phyloP scores from a whole-genome alignment of 495 filamentous ascomycete species.

The Sporormia fimetaria region DNA sequence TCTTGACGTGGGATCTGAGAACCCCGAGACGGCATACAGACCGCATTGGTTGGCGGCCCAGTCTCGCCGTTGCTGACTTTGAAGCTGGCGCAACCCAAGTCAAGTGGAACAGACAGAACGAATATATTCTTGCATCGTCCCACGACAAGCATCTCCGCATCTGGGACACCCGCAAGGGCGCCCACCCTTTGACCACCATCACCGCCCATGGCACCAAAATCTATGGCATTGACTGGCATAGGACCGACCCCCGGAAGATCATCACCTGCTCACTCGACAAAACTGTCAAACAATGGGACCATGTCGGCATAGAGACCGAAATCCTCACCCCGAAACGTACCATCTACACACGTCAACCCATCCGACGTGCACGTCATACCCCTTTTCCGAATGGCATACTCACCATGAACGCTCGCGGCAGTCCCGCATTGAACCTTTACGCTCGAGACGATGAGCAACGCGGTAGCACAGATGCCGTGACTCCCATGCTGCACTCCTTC shows the following conservation, averaged over 20 bases:
- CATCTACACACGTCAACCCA: constrained; percentile 72
- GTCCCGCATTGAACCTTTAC: constrained; percentile 76
- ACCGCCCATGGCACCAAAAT: constrained; percentile 91
- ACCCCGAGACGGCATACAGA: constrained; percentile 60
- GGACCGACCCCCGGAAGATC: constrained; percentile 55
- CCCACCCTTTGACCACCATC: constrained; percentile 68
- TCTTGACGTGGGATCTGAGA: constrained; percentile 87
- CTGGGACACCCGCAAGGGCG: constrained; percentile 81
- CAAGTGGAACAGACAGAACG: constrained; percentile 84
- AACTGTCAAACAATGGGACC: constrained; percentile 93
- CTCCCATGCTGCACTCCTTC: constrained; percentile 52
- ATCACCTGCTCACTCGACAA: constrained; percentile 85
- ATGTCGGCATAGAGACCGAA: constrained; percentile 35
- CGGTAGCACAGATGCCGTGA: not conserved
- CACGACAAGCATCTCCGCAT: constrained; percentile 79
- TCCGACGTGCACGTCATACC: constrained; percentile 88
- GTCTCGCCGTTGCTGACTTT: constrained; percentile 66
- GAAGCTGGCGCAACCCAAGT: constrained; percentile 91
- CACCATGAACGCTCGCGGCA: constrained; percentile 84
- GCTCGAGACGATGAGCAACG: constrained; percentile 46
- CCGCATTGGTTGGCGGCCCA: constrained; percentile 31
- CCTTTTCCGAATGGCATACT: constrained; percentile 80
- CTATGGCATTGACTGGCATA: constrained; percentile 91
- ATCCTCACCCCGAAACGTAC: constrained; percentile 56
- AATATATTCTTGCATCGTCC: constrained; percentile 75